Conservation (phyloP, 1,284 basidiomycete genomes). For the Trichosporon ovoides region DNA sequence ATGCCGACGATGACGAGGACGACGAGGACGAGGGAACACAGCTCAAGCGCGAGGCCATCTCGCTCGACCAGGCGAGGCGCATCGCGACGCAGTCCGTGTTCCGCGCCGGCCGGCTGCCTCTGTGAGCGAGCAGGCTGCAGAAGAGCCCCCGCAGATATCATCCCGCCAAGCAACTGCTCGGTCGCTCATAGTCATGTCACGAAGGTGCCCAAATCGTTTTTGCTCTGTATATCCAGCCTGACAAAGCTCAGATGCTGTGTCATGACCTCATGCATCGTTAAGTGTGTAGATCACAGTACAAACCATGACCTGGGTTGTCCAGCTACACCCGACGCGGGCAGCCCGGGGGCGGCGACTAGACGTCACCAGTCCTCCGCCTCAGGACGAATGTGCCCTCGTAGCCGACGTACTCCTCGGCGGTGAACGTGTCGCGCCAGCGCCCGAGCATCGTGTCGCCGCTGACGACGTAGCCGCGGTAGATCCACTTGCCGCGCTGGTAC, state of each 20-base stretch:
- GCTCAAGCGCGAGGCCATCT: conserved; percentile 72
- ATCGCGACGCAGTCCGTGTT: conserved; percentile 53
- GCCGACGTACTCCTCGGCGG: conserved; percentile 45
- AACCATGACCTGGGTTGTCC: no score
- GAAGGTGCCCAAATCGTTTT: no score
- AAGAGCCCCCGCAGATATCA: no score
- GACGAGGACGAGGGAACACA: conserved; percentile 51
- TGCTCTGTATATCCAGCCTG: no score
- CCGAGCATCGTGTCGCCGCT: conserved; percentile 44
- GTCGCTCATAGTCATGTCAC: no score
- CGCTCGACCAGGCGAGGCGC: conserved; percentile 72
- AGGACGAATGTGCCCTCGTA: conserved; percentile 50
- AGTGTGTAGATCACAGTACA: no score
- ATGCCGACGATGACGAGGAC: conserved; percentile 58
- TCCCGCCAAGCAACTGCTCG: no score
- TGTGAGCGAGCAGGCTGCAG: neutral
- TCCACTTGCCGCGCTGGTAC: conserved; percentile 49
- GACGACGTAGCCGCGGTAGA: conserved; percentile 52
- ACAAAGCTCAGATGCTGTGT: no score
- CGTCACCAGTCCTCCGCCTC: conserved; percentile 26
- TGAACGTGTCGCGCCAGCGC: conserved; percentile 49
- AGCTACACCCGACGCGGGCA: no score
- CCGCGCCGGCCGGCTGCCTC: conserved; percentile 41
- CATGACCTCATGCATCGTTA: no score
- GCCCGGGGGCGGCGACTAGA: no score